Base-by-base conservation (phyloP, 1,284 basidiomycete species). In the Microbotryum lychnidis-dioicae region DNA sequence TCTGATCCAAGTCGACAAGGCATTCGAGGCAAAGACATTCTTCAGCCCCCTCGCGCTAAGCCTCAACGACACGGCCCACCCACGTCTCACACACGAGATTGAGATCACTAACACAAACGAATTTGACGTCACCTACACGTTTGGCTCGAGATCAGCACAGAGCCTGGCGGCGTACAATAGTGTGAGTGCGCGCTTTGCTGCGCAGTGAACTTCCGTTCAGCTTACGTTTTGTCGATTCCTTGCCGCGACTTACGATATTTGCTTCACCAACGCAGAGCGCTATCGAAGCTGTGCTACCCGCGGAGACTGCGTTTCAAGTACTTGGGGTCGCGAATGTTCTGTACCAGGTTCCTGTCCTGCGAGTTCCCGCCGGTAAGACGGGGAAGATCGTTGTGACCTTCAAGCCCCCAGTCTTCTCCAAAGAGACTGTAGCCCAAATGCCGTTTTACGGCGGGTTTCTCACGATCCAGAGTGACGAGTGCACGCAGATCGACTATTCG, bases 41-140 rank as follows among this genome's bases (percentile, higher is more conserved):
- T 76, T 87, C 42, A 79, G 79, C 5, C 85, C 84, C 4, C 78
- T 81, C 6, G 80, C 84, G 71, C 74, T 87, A 25, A 74, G 83
- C 61, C 76, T 87, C 57, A 89, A 87, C 72, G 86, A 87, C 73
- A 87, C 86, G 1, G 79, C 81, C 1, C 75, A 85, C 71, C 82
- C 83, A 70, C 73, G 76, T 56, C 70, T 74, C 56, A 57, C 69
- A 75, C 84, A 75, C 57, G 68, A 63, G 49, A 51, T 77, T 53
- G 73, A 70, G 72, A 77, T 78, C 56, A 56, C 57, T 7, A 68
- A 68, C 62, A 55, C 33, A 25, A 62, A 63, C 45, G 10, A 45
- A 1, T 50, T 21, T 6, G 6, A 62, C 7, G 52, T 64, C 4
- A 52, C 33, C 4, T 68, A 68, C 60, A 54, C 48, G 23, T 31